Evolutionary conservation across 2,329 filamentous ascomycete genomes (phyloP).

Genomic region (Calonectria pteridis): DNA sequence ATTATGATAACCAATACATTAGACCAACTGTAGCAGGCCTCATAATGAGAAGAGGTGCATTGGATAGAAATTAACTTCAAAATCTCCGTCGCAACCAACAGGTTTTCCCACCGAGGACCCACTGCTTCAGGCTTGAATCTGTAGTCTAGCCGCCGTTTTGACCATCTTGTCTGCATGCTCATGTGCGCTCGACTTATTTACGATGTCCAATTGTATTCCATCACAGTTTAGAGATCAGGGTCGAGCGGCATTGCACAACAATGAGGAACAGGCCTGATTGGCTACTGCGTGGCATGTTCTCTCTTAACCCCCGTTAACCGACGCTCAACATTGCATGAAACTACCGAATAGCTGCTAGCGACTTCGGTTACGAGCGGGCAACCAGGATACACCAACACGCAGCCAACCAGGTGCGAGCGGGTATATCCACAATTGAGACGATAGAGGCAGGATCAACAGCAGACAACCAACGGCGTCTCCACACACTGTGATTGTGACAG

Average conservation of each 20-base stretch:
- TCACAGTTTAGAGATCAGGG: neutral
- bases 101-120: neutral
- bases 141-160: neutral
- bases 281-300: neutral
- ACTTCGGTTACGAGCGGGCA: neutral
- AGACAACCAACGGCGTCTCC: neutral
- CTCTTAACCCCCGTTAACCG: neutral
- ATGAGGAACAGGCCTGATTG: neutral
- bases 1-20: neutral
- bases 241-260: neutral
- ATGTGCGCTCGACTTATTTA: neutral
- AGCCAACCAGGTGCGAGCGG: neutral
- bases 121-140: neutral
- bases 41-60: neutral
- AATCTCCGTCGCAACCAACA: neutral
- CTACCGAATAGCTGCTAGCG: neutral
- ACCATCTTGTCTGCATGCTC: neutral
- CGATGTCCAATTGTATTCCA: neutral
- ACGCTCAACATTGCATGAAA: neutral
- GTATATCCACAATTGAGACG: neutral
- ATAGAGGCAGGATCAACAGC: conserved; percentile 4
- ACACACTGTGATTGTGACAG: neutral
- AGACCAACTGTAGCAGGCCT: neutral
- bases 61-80: neutral
- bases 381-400: neutral